Percentiles rank a stretch among this genome's conserved stretches.
Conservation (phyloP, 1,284 basidiomycete species). For the Takashimella tepidaria region DNA sequence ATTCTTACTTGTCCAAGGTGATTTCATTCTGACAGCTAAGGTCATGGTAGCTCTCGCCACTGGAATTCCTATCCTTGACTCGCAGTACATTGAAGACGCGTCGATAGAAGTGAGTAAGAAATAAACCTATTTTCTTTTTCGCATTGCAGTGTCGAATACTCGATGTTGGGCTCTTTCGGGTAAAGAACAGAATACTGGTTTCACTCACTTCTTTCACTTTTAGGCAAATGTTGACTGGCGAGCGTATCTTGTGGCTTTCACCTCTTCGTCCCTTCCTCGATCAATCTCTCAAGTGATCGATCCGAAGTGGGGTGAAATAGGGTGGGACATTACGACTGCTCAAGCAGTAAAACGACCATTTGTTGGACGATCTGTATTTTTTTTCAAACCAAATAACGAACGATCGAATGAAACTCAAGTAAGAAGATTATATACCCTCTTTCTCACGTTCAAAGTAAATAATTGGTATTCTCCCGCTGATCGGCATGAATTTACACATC, state of each 20-base stretch:
- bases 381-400: constrained; percentile 20
- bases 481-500: too few species aligned
- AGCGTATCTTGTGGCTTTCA: constrained; percentile 60
- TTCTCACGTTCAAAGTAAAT: constrained; percentile 3
- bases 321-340: constrained; percentile 48
- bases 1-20: constrained; percentile 53
- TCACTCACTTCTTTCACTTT: constrained; percentile 10
- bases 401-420: constrained; percentile 21
- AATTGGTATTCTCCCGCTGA: too few species aligned
- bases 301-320: constrained; percentile 59
- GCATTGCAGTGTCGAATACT: too few species aligned
- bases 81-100: constrained; percentile 57
- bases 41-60: constrained; percentile 73
- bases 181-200: too few species aligned
- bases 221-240: constrained; percentile 56
- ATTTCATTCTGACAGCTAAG: constrained; percentile 64
- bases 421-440: constrained; percentile 5
- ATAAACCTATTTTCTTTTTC: too few species aligned
- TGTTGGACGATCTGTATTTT: constrained; percentile 25
- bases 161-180: too few species aligned
- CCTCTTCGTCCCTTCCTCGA: constrained; percentile 53
- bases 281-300: constrained; percentile 66
- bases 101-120: constrained; percentile 50
- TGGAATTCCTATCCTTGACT: constrained; percentile 74
- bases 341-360: constrained; percentile 48